Base-by-base conservation (phyloP, 1,139 yeast species). In the Insectozyma bohioensis region DNA sequence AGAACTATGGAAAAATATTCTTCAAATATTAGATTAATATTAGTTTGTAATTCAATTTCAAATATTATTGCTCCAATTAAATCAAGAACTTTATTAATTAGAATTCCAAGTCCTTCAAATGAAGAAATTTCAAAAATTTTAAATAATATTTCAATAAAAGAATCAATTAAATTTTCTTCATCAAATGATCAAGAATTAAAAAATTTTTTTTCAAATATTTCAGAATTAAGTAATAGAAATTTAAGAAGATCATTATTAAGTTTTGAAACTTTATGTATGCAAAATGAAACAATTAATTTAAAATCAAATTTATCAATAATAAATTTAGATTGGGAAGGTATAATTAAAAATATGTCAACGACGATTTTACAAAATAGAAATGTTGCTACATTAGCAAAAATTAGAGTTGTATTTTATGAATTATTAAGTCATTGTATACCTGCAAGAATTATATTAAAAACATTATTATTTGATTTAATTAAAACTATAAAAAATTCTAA, bases 1-100 rank as follows among this genome's bases (percentile, higher is more conserved):
- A 76, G 98, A 58, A 92, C 99, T 1, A 94, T 92, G 97, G 99
- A 92, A 54, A 92, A 92, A 54, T 92, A 90, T 60, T 86, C 97
- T 4, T 74, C 84, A 14, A 90, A 87, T 52, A 78, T 92, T 47
- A 75, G 99, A 42, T 66, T 92, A 44, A 78, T 94, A 33, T 67
- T 92, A 66, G 73, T 92, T 20, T 86, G 96, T 48, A 92, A 86
- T 53, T 78, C 96, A 6, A 85, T 95, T 19, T 85, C 96, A 18
- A 86, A 85, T 46, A 88, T 92, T 40, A 92, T 92, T 43, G 82
- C 90, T 2, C 99, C 99, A 4, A 92, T 92, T 41, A 84, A 86
- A 49, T 88, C 97, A 18, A 83, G 99, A 64, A 88, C 97, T 10
- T 64, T 94, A 40, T 67, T 90, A 43, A 75, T 92, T 11, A 75